phyloP scores from a whole-genome alignment of 2,329 filamentous ascomycete species.

The Stagonosporopsis rhizophila region DNA sequence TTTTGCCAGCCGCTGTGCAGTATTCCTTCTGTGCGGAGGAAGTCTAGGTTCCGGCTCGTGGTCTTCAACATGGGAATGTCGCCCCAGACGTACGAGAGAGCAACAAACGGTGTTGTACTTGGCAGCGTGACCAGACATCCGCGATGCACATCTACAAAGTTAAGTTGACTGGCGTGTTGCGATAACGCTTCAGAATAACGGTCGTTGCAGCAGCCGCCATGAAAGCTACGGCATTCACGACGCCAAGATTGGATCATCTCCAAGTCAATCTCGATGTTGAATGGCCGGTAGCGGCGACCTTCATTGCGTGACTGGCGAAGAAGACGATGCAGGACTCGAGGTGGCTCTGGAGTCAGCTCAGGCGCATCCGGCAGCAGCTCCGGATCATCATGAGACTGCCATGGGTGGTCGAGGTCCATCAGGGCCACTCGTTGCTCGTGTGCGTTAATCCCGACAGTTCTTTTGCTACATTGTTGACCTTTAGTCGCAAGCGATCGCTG shows the following conservation, averaged over 20 bases:
- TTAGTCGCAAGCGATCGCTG: background rate
- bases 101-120: background rate
- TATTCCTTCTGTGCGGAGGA: background rate
- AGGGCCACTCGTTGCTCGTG: background rate
- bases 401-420: background rate
- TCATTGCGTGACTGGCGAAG: background rate
- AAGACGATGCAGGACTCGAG: background rate
- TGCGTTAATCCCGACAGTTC: background rate
- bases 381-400: background rate
- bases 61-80: background rate
- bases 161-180: slow-evolving; percentile 11
- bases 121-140: background rate
- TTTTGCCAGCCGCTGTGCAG: background rate
- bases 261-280: background rate
- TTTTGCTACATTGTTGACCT: background rate
- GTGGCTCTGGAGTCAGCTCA: background rate
- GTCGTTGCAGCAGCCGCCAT: background rate
- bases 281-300: background rate
- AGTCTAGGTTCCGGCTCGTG: background rate
- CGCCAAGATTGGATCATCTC: background rate
- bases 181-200: slow-evolving; percentile 6
- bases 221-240: background rate
- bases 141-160: background rate
- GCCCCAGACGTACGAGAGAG: slow-evolving; percentile 7
- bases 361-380: background rate